Evolutionary conservation across 2,329 filamentous ascomycete genomes (phyloP), one percentile per base, ranked within the genome.

Genomic region (Aureobasidium leucospermi): DNA sequence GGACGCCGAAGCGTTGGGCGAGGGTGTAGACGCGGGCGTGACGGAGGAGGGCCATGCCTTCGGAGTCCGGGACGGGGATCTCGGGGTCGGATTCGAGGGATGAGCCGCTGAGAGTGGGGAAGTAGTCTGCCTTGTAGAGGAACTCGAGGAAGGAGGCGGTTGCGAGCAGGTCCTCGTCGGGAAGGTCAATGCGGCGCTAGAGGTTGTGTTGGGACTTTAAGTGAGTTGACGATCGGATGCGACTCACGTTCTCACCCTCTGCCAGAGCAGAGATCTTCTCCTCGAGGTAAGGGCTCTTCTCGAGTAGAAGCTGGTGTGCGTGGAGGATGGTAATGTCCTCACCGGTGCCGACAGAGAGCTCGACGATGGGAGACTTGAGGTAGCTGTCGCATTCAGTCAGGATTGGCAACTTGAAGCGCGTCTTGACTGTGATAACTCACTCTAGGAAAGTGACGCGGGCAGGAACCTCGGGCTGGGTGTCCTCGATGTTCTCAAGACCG

Each of bases 11-110:
- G 74, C 88, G 90, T 67, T 91, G 87, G 28, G 90, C 91, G 28
- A 96, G 80, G 0, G 90, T 96, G 78, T 96, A 96, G 64, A 96
- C 83, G 64, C 88, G 87, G 23, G 92, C 92, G 72, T 96, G 92
- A 69, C 89, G 90, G 62, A 96, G 84, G 16, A 96, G 85, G 69
- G 93, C 88, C 13, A 87, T 81, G 65, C 91, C 91, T n/a, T 83
- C 83, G 70, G 89, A 81, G 74, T 96, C 91, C 60, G 89, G 78
- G 0, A 75, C 71, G 3, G 88, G 87, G 11, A 84, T 72, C 7
- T 80, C 74, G 0, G 86, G 81, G 69, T 93, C 87, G 58, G 79
- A 71, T 70, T 95, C 89, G 47, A 95, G 83, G 31, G 80, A 76
- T 15, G 81, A 74, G 67, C 85, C 83, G 66, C 81, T 81, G 19